phyloP scores from a whole-genome alignment of 2,329 filamentous ascomycete genomes.

The Ophiognomonia clavigignenti-juglandacearum region DNA sequence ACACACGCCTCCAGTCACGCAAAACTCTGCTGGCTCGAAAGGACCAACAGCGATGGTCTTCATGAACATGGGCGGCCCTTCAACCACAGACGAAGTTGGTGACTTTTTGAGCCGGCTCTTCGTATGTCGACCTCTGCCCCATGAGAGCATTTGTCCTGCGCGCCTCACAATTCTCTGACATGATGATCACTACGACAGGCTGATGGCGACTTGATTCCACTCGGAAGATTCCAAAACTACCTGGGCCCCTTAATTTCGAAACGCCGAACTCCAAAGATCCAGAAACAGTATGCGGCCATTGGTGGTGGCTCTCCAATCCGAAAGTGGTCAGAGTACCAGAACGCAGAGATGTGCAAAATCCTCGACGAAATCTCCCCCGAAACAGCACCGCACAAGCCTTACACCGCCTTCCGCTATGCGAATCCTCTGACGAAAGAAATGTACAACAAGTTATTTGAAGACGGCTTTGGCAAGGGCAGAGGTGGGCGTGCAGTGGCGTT shows the following conservation, averaged over 20 bases:
- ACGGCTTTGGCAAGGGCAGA: slow-evolving; percentile 84
- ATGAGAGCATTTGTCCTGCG: slow-evolving; percentile 6
- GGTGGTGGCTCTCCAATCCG: slow-evolving; percentile 97
- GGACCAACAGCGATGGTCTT: slow-evolving; percentile 98
- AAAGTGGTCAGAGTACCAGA: slow-evolving; percentile 96
- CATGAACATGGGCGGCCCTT: slow-evolving; percentile 97
- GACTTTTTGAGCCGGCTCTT: slow-evolving; percentile 89
- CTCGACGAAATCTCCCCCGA: slow-evolving; percentile 86
- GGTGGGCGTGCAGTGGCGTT: slow-evolving; percentile 95
- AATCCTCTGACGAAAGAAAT: slow-evolving; percentile 90
- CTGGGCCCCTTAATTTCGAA: slow-evolving; percentile 82
- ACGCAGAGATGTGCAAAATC: slow-evolving; percentile 93
- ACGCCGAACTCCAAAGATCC: slow-evolving; percentile 89
- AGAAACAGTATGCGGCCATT: slow-evolving; percentile 92
- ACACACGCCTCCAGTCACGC: slow-evolving; percentile 68
- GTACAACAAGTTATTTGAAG: slow-evolving; percentile 75
- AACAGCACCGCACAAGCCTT: slow-evolving; percentile 94
- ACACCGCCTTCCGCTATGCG: slow-evolving; percentile 95
- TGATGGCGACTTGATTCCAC: slow-evolving; percentile 91
- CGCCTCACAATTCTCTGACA: neutral
- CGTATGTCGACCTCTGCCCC: slow-evolving; percentile 55
- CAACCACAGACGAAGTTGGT: slow-evolving; percentile 81
- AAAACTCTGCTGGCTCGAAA: slow-evolving; percentile 62
- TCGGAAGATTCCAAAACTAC: slow-evolving; percentile 86
- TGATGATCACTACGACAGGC: slow-evolving; percentile 47